Base-by-base conservation (phyloP, 805 yeast genomes). In the Soucietia sequanensis region DNA sequence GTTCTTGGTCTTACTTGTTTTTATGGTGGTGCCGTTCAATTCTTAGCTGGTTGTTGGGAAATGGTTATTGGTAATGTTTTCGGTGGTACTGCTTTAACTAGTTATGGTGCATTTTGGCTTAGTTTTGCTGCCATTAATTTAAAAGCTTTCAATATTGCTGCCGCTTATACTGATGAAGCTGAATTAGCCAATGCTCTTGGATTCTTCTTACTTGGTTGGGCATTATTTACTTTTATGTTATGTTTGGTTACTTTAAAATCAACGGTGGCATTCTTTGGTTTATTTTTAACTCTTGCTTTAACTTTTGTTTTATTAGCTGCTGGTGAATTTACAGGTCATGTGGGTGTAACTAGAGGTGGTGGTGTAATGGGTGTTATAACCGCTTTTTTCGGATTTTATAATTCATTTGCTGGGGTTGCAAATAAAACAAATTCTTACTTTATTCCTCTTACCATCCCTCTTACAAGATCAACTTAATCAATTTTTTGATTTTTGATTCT, bases 21-120 rank as follows among this genome's bases (percentile, higher is more conserved):
- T 50, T 81, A 81, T 43, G 88, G 87, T 38, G 87, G 87, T 14
- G 50, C 68, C 2, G 68, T 71, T 25, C 86, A 81, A 60, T 49
- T 80, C 19, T 56, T 75, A 17, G 84, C 85, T 15, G 87, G 87
- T 27, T 66, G 78, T 60, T 80, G 84, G 84, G 85, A 80, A 58
- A 62, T 80, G 45, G 75, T 76, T 8, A 54, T 75, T 27, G 84
- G 78, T 33, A 81, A 81, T 58, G 75, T 83, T 18, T 81, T 81
- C 63, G 86, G 81, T 64, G 84, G 76, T 41, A 72, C 80, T n/a
- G 84, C 85, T 2, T 65, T 81, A 31, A 54, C 75, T 28, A 75
- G 82, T 3, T 81, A 68, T 46, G 70, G 70, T 7, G 60, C 60
- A 4, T 64, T 64, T 42, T 64, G 70, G 70, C 47, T 60, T 19